Conservation (phyloP, 2,329 filamentous ascomycete species). For the Aspergillus chevalieri region DNA sequence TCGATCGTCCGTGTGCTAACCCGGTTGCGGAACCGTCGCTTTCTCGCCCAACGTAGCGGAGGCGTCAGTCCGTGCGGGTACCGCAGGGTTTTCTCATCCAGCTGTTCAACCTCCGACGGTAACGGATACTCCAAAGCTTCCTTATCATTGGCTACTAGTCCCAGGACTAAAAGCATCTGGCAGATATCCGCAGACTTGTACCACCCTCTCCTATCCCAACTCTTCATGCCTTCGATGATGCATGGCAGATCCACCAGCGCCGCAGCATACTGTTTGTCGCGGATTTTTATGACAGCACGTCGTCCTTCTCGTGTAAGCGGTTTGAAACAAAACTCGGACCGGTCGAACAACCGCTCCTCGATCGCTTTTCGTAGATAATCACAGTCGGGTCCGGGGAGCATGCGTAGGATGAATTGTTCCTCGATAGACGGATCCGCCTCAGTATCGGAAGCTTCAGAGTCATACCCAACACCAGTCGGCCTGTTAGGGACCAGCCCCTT, state of each 20-base stretch:
- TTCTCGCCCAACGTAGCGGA: slow-evolving; percentile 78
- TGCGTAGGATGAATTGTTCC: slow-evolving; percentile 81
- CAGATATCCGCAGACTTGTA: slow-evolving; percentile 85
- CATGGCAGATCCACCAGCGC: slow-evolving; percentile 78
- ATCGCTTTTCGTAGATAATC: slow-evolving; percentile 75
- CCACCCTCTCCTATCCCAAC: slow-evolving; percentile 80
- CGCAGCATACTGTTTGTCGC: slow-evolving; percentile 66
- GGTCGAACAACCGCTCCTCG: slow-evolving; percentile 69
- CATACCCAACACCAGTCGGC: slow-evolving; percentile 81
- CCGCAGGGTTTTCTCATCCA: slow-evolving; percentile 55
- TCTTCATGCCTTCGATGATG: slow-evolving; percentile 86
- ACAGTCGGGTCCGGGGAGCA: slow-evolving; percentile 77
- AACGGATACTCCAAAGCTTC: slow-evolving; percentile 62
- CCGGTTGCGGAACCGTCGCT: slow-evolving; percentile 75
- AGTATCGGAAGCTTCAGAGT: slow-evolving; percentile 88
- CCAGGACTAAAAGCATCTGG: slow-evolving; percentile 79
- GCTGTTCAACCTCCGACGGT: slow-evolving; percentile 60
- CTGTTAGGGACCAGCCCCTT: slow-evolving; percentile 64
- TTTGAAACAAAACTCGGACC: slow-evolving; percentile 71
- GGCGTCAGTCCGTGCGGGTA: slow-evolving; percentile 85
- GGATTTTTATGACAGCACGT: slow-evolving; percentile 65
- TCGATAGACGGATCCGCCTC: slow-evolving; percentile 85
- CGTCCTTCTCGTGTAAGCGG: slow-evolving; percentile 66
- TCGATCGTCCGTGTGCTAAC: slow-evolving; percentile 78
- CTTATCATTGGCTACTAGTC: slow-evolving; percentile 58